Base-by-base conservation (phyloP, 179 eudicot species). In the Corrigiola litoralis region DNA sequence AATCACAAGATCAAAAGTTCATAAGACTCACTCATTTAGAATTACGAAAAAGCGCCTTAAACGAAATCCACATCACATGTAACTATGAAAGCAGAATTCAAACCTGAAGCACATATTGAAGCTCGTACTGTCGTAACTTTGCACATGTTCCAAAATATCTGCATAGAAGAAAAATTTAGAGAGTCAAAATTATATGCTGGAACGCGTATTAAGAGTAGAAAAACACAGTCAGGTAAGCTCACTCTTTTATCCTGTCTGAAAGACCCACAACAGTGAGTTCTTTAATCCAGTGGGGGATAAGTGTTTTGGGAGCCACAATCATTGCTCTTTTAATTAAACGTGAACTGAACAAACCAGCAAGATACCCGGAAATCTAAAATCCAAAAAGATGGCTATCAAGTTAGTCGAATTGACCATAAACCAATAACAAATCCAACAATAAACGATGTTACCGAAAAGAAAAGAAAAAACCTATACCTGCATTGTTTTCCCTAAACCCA, bases 401-500 rank as follows among this genome's bases (percentile, higher is more conserved):
- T n/a, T n/a, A n/a, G n/a, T n/a, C n/a, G n/a, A n/a, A n/a, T n/a
- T n/a, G n/a, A n/a, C n/a, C n/a, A n/a, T n/a, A 63, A 67, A 38
- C 33, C 24, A 29, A 38, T 21, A 58, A 16, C 40, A 40, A 21
- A 11, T 28, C 57, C 48, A 23, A 54, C n/a, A 1, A 46, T 13
- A n/a, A n/a, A n/a, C n/a, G n/a, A n/a, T n/a, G n/a, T n/a, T n/a
- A n/a, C n/a, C n/a, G n/a, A n/a, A n/a, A n/a, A n/a, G 36, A 50
- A 29, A 2, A 31, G 40, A 16, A 14, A 42, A 47, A 54, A 51
- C 31, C 16, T 62, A 50, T 85, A 95, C 99, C 96, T 91, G 99
- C 99, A 95, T 95, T 44, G 99, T 95, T 79, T 95, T 95, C 38
- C 99, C 99, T 61, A 95, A 75, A 4, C 99, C 99, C 99, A 95